These are phyloP conservation scores for Beauveria scarabaeidicola DNA, from an alignment of 2,329 filamentous ascomycete genomes.

Conservation along the genomic window DNA sequence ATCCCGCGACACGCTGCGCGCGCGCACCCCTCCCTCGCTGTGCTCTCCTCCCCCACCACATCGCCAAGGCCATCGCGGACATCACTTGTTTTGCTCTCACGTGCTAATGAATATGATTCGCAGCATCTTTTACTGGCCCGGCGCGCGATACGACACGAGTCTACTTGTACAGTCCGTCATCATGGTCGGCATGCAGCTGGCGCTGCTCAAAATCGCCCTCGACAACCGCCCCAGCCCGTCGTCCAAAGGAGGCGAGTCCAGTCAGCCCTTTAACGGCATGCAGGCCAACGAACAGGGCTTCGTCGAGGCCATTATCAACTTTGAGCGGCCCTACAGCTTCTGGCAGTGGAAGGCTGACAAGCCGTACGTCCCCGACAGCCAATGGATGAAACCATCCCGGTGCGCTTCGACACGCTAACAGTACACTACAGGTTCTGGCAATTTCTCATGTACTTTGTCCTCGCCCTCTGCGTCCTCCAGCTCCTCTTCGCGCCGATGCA, in stretches of 20 bases:
- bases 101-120: slow-evolving; percentile 8
- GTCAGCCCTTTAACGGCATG: slow-evolving; percentile 52
- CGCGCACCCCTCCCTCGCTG: not conserved
- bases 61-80: not conserved
- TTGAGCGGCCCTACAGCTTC: slow-evolving; percentile 63
- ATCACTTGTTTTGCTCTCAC: slow-evolving; percentile 9
- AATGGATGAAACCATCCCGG: not conserved
- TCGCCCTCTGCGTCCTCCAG: slow-evolving; percentile 53
- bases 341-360: slow-evolving; percentile 73
- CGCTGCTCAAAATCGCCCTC: slow-evolving; percentile 59
- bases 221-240: slow-evolving; percentile 55
- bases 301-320: slow-evolving; percentile 17
- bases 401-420: slow-evolving; percentile 11
- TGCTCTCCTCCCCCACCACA: not conserved
- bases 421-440: slow-evolving; percentile 58
- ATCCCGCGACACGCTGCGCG: not conserved
- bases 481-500: slow-evolving; percentile 54
- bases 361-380: slow-evolving; percentile 39
- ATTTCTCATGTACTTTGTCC: slow-evolving; percentile 61
- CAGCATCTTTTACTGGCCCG: slow-evolving; percentile 64
- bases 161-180: slow-evolving; percentile 56
- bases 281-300: slow-evolving; percentile 26
- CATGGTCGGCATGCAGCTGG: slow-evolving; percentile 55
- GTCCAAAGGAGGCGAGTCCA: slow-evolving; percentile 51
- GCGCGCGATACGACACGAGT: slow-evolving; percentile 54